A percentile compares a stretch with the other conserved stretches of the same genome.
These are phyloP conservation scores for Paulownia fortunei DNA, from an alignment of 257 asterid species.

Conservation along the genomic window DNA sequence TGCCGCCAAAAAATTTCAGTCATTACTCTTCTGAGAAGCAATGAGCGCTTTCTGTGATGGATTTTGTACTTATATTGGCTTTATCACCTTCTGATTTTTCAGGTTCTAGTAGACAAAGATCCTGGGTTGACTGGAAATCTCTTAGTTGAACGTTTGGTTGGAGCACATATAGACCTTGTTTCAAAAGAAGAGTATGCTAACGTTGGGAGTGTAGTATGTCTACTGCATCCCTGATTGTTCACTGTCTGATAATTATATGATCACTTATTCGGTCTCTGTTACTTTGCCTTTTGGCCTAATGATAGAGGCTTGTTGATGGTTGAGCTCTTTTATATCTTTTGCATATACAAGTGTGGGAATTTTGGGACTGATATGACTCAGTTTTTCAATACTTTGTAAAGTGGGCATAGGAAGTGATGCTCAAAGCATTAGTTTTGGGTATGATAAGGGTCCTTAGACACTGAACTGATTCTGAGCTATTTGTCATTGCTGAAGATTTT, in stretches of 20 bases:
- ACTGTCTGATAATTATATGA: neutral
- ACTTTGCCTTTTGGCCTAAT: neutral
- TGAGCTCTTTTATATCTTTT: neutral
- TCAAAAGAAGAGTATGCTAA: conserved; percentile 92
- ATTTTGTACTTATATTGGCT: conserved; percentile 16
- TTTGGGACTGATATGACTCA: neutral
- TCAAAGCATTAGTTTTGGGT: neutral
- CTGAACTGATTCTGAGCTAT: neutral
- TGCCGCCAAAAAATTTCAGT: conserved; percentile 7
- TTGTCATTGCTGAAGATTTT: neutral
- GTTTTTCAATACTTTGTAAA: neutral
- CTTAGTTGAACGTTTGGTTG: conserved; percentile 94
- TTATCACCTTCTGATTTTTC: conserved; percentile 31
- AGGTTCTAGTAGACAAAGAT: conserved; percentile 85
- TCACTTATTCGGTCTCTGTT: neutral
- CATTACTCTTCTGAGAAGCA: neutral
- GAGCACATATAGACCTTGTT: conserved; percentile 94
- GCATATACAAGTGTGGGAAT: neutral
- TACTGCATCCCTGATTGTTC: conserved; percentile 10
- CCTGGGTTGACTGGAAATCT: conserved; percentile 99
- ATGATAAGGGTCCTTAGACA: no score
- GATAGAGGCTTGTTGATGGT: conserved; percentile 5
- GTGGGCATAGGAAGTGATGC: neutral
- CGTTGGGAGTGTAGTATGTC: conserved; percentile 78
- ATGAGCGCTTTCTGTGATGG: neutral